phyloP scores from a whole-genome alignment of 164 flowering plant genomes.

The Stephania yunnanensis region DNA sequence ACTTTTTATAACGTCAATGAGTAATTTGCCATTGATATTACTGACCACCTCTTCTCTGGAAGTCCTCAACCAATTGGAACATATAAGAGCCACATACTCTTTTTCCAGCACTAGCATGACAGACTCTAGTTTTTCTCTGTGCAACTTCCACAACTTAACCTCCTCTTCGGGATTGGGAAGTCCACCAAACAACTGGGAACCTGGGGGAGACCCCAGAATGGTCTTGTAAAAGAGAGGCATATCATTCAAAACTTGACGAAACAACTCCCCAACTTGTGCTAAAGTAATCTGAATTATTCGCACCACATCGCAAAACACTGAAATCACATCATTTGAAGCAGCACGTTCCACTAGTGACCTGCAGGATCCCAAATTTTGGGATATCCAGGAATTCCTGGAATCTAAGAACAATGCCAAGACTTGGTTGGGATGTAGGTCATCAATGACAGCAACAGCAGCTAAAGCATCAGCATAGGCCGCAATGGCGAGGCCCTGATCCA shows the following conservation, averaged over 20 bases:
- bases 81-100: constrained; percentile 53
- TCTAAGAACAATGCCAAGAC: constrained; percentile 65
- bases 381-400: constrained; percentile 66
- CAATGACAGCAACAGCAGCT: constrained; percentile 75
- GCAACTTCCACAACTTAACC: constrained; percentile 71
- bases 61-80: constrained; percentile 64
- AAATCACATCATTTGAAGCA: constrained; percentile 34
- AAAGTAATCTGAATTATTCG: constrained; percentile 68
- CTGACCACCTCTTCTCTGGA: constrained; percentile 64
- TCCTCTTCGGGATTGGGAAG: constrained; percentile 92
- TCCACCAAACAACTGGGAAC: constrained; percentile 89
- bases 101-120: constrained; percentile 56
- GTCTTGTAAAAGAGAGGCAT: constrained; percentile 89
- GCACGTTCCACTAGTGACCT: neutral
- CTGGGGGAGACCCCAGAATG: constrained; percentile 77
- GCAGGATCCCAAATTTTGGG: constrained; percentile 38
- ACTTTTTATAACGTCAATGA: constrained; percentile 55
- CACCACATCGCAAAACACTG: constrained; percentile 60
- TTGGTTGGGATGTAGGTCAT: constrained; percentile 62
- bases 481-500: constrained; percentile 47
- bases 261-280: constrained; percentile 84
- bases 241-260: constrained; percentile 76
- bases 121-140: constrained; percentile 67
- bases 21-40: constrained; percentile 53
- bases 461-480: constrained; percentile 77